phyloP scores from a whole-genome alignment of 1,284 basidiomycete genomes.

The Neonothopanus nambi region DNA sequence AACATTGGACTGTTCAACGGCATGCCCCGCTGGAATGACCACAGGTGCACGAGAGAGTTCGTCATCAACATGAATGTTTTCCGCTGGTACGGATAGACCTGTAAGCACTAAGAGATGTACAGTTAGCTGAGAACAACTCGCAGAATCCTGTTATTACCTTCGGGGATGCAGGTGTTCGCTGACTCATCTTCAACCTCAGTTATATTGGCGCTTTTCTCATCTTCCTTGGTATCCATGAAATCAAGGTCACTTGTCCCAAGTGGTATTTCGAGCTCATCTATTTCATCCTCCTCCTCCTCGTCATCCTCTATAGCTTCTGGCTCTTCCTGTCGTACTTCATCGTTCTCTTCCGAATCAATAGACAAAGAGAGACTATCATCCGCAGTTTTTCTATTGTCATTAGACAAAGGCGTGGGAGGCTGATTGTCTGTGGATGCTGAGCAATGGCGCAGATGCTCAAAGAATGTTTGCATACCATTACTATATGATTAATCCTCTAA shows the following conservation, averaged over 20 bases:
- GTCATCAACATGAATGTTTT: too few relatives aligned
- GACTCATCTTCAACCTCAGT: background rate
- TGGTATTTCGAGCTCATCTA: conserved; percentile 4
- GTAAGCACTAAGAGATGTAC: background rate
- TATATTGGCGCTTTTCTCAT: conserved; percentile 10
- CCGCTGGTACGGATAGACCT: background rate
- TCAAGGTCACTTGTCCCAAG: background rate
- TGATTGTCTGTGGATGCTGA: too few relatives aligned
- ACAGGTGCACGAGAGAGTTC: too few relatives aligned
- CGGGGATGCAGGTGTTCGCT: too few relatives aligned
- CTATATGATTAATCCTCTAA: background rate
- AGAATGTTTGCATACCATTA: background rate
- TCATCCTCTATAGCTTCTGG: background rate
- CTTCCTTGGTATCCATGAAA: conserved; percentile 1
- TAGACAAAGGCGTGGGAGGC: too few relatives aligned
- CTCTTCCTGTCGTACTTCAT: too few relatives aligned
- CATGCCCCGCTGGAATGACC: too few relatives aligned
- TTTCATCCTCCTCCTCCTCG: conserved; percentile 9
- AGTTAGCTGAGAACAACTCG: background rate
- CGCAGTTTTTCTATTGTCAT: too few relatives aligned
- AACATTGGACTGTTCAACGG: too few relatives aligned
- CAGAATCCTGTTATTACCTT: background rate
- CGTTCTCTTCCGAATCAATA: too few relatives aligned
- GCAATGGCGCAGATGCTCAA: too few relatives aligned
- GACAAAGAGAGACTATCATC: too few relatives aligned